Evolutionary conservation across 2,329 filamentous ascomycete genomes (phyloP).

Genomic region (Arthrobotrys sphaeroides): DNA sequence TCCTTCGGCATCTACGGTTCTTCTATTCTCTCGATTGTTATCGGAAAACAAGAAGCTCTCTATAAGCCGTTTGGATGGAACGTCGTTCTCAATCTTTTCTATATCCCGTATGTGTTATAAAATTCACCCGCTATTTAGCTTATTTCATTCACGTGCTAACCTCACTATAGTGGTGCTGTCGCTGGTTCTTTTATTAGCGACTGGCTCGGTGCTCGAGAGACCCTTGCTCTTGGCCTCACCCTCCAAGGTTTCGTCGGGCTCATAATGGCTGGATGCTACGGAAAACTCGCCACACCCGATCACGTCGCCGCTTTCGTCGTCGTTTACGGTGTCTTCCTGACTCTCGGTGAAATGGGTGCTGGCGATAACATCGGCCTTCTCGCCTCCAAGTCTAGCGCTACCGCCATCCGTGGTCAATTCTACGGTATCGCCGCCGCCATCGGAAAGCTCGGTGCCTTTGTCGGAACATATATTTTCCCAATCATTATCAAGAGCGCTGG

Average conservation of each 20-base stretch:
- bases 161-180: conserved; percentile 69
- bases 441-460: conserved; percentile 83
- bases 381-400: conserved; percentile 87
- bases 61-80: conserved; percentile 89
- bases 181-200: conserved; percentile 81
- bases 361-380: conserved; percentile 91
- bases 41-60: conserved; percentile 67
- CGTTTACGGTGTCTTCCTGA: conserved; percentile 80
- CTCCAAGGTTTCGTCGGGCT: conserved; percentile 83
- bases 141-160: conserved; percentile 71
- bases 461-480: conserved; percentile 84
- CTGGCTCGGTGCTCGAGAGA: conserved; percentile 66
- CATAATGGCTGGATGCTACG: conserved; percentile 69
- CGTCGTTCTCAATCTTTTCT: conserved; percentile 83
- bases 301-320: conserved; percentile 80
- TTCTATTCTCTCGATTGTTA: conserved; percentile 74
- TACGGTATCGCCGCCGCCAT: conserved; percentile 76
- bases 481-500: conserved; percentile 73
- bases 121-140: not conserved
- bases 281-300: conserved; percentile 71
- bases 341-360: conserved; percentile 81
- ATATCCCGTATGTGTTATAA: conserved; percentile 40
- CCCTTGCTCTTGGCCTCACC: conserved; percentile 75
- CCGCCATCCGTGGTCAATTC: conserved; percentile 82
- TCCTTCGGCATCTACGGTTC: conserved; percentile 87